These are phyloP conservation scores for Aspergillus jensenii DNA, from an alignment of 2,329 filamentous ascomycete genomes.

Conservation along the genomic window DNA sequence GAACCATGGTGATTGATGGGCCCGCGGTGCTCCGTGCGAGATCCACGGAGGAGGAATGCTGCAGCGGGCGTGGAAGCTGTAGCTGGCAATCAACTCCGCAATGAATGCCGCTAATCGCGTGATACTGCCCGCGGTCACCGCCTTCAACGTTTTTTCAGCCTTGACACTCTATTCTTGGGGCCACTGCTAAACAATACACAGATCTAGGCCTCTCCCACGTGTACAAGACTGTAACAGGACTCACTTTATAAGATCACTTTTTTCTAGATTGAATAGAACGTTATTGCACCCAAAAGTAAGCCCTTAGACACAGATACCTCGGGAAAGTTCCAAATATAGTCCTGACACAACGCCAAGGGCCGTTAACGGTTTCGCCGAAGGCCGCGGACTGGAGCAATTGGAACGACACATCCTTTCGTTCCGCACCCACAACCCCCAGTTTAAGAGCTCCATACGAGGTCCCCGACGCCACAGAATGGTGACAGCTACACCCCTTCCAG, in stretches of 20 bases:
- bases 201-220: not conserved
- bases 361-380: conserved; percentile 1
- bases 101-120: conserved; percentile 23
- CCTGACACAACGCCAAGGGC: conserved; percentile 8
- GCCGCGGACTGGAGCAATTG: not conserved
- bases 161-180: not conserved
- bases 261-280: too few species aligned
- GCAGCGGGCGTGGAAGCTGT: conserved; percentile 6
- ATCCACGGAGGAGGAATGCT: conserved; percentile 19
- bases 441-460: not conserved
- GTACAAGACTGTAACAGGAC: not conserved
- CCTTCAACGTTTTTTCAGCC: conserved; percentile 13
- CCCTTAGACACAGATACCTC: too few species aligned
- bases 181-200: not conserved
- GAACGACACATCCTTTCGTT: not conserved
- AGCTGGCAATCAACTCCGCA: conserved; percentile 15
- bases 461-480: conserved; percentile 6
- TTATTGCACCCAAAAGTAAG: too few species aligned
- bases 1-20: conserved; percentile 50
- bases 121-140: conserved; percentile 32
- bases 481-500: not conserved
- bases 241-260: not conserved
- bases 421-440: not conserved
- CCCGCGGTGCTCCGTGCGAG: conserved; percentile 13
- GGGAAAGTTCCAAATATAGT: not conserved